phyloP scores from a whole-genome alignment of 768 basidiomycete species.

The Leccinum imitatum region DNA sequence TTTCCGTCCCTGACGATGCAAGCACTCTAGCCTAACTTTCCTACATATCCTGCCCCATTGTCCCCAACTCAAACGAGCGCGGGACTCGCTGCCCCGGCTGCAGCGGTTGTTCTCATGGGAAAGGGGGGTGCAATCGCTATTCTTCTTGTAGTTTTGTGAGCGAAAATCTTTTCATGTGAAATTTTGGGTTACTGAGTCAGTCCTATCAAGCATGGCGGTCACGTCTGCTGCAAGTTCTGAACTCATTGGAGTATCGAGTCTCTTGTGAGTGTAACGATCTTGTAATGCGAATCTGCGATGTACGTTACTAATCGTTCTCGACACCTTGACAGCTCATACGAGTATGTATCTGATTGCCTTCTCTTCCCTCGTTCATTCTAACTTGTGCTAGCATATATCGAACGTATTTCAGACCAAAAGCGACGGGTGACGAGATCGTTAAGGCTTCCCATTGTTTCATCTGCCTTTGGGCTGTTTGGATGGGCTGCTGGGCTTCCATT shows the following conservation, averaged over 20 bases:
- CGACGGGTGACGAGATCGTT: slow-evolving; percentile 38
- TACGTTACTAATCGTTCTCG: neutral
- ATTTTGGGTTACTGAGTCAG: neutral
- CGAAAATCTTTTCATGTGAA: neutral
- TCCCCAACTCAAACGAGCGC: slow-evolving; percentile 39
- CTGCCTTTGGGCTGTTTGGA: slow-evolving; percentile 44
- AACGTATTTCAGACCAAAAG: slow-evolving; percentile 39
- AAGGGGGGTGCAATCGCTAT: slow-evolving; percentile 44
- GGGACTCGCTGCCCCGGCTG: slow-evolving; percentile 47
- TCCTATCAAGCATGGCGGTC: slow-evolving; percentile 40
- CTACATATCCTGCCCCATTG: slow-evolving; percentile 49
- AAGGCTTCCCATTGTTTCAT: slow-evolving; percentile 40
- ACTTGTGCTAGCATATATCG: slow-evolving; percentile 32
- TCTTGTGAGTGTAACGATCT: slow-evolving; percentile 36
- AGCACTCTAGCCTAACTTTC: slow-evolving; percentile 44
- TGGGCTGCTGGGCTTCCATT: slow-evolving; percentile 43
- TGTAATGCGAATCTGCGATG: neutral
- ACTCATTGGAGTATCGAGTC: slow-evolving; percentile 43
- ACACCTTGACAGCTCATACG: slow-evolving; percentile 39
- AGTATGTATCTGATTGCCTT: slow-evolving; percentile 29
- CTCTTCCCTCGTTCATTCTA: neutral
- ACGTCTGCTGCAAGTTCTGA: slow-evolving; percentile 47
- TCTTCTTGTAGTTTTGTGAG: slow-evolving; percentile 43
- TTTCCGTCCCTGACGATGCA: neutral
- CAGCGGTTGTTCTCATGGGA: slow-evolving; percentile 46